Evolutionary conservation across 2,329 filamentous ascomycete genomes (phyloP).

Genomic region (Chaetomium sp.): DNA sequence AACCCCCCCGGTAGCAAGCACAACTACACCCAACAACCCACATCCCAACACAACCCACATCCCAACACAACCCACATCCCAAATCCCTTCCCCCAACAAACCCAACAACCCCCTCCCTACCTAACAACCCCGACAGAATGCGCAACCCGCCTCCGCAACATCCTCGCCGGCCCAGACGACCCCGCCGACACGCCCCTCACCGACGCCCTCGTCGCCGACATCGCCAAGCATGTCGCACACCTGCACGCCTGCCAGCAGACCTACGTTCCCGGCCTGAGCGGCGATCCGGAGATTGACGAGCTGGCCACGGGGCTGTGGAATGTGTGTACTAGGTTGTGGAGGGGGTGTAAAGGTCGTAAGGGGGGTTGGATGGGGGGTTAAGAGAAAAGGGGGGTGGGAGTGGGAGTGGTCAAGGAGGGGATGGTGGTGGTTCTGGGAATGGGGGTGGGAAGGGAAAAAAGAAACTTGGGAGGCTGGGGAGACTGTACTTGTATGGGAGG

Average conservation of each 20-base stretch:
- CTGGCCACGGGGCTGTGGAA: conserved; percentile 68
- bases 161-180: conserved; percentile 29
- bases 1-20: too few relatives aligned
- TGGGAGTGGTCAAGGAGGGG: neutral
- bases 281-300: conserved; percentile 54
- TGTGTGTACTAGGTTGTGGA: conserved; percentile 56
- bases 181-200: neutral
- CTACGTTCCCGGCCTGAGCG: conserved; percentile 36
- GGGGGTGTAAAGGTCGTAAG: conserved; percentile 34
- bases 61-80: too few relatives aligned
- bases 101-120: neutral
- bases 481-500: conserved; percentile 44
- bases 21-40: neutral
- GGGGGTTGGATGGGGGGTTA: neutral
- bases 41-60: too few relatives aligned
- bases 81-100: neutral
- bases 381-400: neutral
- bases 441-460: neutral
- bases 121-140: conserved; percentile 14
- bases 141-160: conserved; percentile 8
- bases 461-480: conserved; percentile 22
- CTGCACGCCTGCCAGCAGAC: conserved; percentile 41
- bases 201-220: conserved; percentile 44
- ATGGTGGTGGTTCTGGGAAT: neutral
- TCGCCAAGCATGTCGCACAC: conserved; percentile 45